Conservation (phyloP, 306 rosid species). For the Calophaca sinica region DNA sequence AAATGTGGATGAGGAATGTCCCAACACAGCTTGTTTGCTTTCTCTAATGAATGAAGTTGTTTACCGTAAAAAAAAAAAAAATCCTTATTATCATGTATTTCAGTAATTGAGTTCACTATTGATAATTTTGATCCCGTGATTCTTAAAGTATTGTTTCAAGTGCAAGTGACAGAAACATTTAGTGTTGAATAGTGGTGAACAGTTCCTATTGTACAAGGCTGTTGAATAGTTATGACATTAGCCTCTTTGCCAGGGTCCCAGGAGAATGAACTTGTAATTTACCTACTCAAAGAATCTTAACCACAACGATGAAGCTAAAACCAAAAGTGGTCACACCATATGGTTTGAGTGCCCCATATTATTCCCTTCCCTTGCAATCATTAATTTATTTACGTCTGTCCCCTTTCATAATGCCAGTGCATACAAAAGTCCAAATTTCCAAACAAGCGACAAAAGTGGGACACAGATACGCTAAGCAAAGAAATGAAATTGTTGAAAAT, state of each 20-base stretch:
- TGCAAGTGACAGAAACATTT: not conserved
- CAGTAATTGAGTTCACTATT: too few relatives aligned
- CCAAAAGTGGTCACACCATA: slow-evolving; percentile 25
- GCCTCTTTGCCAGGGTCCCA: slow-evolving; percentile 30
- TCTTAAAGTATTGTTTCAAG: too few relatives aligned
- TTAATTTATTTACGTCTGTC: slow-evolving; percentile 35
- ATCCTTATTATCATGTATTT: too few relatives aligned
- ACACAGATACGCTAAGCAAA: slow-evolving; percentile 15
- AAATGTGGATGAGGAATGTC: too few relatives aligned
- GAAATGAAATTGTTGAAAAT: slow-evolving; percentile 13
- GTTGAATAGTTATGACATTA: slow-evolving; percentile 1
- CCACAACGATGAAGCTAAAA: slow-evolving; percentile 30
- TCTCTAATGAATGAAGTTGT: too few relatives aligned
- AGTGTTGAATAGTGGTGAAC: not conserved
- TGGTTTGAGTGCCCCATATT: slow-evolving; percentile 1
- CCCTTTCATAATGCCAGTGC: slow-evolving; percentile 15
- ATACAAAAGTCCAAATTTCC: slow-evolving; percentile 10
- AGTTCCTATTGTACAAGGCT: not conserved
- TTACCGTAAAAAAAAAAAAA: too few relatives aligned
- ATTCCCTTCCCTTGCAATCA: slow-evolving; percentile 17
- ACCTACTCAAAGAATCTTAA: slow-evolving; percentile 46
- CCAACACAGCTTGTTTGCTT: too few relatives aligned
- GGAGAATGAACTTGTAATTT: slow-evolving; percentile 27
- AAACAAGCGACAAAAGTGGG: slow-evolving; percentile 22
- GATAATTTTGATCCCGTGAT: too few relatives aligned